Base-by-base conservation (phyloP, 2,329 filamentous ascomycete genomes). In the Talaromyces sp. region DNA sequence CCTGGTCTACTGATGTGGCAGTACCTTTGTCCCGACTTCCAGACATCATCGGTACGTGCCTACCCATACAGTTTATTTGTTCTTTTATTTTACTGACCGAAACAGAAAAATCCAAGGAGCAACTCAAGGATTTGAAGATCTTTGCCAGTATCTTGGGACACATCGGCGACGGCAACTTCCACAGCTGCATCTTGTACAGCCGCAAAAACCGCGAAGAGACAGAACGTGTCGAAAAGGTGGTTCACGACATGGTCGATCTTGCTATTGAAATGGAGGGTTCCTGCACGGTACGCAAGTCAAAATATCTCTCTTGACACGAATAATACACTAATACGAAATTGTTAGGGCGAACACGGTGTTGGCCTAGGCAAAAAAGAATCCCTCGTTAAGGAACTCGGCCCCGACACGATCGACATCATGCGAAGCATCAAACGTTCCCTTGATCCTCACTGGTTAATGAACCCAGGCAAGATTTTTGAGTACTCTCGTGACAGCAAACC, bases 251-350 rank as follows among this genome's bases (percentile, higher is more conserved):
- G 91, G 90, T 96, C 19, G 83, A 88, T 64, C 84, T 90, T n/a
- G 92, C 91, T 2, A 74, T 97, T 22, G 89, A 93, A 63, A 96
- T 97, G 91, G 92, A 96, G 60, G 91, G 92, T 1, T 96, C 91
- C 5, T 94, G 89, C 71, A 95, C 91, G 0, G 77, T 79, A 73
- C 69, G 19, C 13, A 15, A n/a, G 33, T 11, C 28, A 7, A 17
- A 5, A n/a, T 5, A 13, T 2, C 17, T 11, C 11, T n/a, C 17
- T 19, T 9, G 19, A n/a, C 13, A 15, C 28, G 10, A 33, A 9
- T 10, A 35, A 15, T 13, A 19, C 2, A 17, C 21, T 36, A 28
- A 39, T 19, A 17, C 21, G 1, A n/a, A 9, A 10, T 10, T 37
- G 3, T 11, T 22, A 60, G 59, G 91, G 91, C 28, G 91, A 96